These are phyloP conservation scores for Linnemannia elongata DNA, from an alignment of 192 early-diverging fungal species.

Conservation along the genomic window DNA sequence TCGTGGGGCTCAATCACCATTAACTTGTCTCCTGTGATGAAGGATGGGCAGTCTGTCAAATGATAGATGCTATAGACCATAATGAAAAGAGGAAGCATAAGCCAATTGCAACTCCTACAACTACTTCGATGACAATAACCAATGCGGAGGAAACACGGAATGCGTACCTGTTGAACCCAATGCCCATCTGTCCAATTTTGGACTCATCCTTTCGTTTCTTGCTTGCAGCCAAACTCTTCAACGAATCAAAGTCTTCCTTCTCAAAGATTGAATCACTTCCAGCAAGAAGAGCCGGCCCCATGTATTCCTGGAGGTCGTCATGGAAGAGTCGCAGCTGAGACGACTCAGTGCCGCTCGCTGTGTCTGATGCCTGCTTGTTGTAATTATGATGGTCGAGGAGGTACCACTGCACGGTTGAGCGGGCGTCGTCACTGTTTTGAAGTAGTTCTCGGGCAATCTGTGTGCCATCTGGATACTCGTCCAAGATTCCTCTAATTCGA, in stretches of 20 bases:
- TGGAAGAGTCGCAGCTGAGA: slow-evolving; percentile 21
- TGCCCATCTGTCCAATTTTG: slow-evolving; percentile 56
- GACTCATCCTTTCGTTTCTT: slow-evolving; percentile 27
- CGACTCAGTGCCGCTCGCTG: no score
- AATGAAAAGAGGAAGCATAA: background rate
- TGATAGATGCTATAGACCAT: slow-evolving; percentile 46
- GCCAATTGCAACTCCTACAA: background rate
- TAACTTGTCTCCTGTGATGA: slow-evolving; percentile 43
- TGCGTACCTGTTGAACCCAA: slow-evolving; percentile 50
- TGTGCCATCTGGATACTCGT: slow-evolving; percentile 61
- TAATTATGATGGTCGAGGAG: slow-evolving; percentile 54
- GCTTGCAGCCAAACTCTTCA: slow-evolving; percentile 27
- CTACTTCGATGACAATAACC: background rate
- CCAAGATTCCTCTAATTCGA: slow-evolving; percentile 47
- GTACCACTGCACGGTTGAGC: slow-evolving; percentile 43
- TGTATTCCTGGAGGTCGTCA: slow-evolving; percentile 24
- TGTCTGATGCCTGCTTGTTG: background rate
- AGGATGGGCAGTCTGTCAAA: slow-evolving; percentile 52
- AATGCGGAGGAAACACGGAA: background rate
- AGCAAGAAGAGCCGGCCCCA: slow-evolving; percentile 45
- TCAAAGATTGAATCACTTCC: slow-evolving; percentile 41
- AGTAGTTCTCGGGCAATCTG: slow-evolving; percentile 57
- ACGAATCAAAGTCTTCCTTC: slow-evolving; percentile 31
- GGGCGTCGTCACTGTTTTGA: slow-evolving; percentile 46
- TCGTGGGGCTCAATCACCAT: slow-evolving; percentile 59